phyloP scores from a whole-genome alignment of 2,329 filamentous ascomycete genomes.

The Aspergillus pseudonomiae region DNA sequence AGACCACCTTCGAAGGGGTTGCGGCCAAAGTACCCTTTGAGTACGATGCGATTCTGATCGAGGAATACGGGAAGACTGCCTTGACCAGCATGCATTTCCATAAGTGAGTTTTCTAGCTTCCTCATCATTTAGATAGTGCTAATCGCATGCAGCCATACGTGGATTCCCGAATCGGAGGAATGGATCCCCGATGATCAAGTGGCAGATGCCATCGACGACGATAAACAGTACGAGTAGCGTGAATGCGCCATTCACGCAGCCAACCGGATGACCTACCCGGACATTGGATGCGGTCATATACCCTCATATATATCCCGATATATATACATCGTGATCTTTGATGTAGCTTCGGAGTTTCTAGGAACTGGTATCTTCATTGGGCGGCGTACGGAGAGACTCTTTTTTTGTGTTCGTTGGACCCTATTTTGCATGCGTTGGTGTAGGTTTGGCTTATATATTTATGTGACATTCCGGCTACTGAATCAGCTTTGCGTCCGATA shows the following conservation, averaged over 20 bases:
- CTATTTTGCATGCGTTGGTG: not conserved
- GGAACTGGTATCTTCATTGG: not conserved
- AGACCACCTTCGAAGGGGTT: slow-evolving; percentile 74
- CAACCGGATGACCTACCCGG: too few relatives aligned
- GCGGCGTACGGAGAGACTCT: not conserved
- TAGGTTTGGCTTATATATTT: not conserved
- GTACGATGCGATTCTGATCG: slow-evolving; percentile 42
- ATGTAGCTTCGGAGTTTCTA: not conserved
- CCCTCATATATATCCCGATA: not conserved
- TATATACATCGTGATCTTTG: not conserved
- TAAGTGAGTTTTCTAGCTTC: slow-evolving; percentile 31
- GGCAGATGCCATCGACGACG: slow-evolving; percentile 14
- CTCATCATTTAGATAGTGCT: slow-evolving; percentile 7
- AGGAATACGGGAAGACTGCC: slow-evolving; percentile 44
- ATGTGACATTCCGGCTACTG: not conserved
- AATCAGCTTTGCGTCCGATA: not conserved
- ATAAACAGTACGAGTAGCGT: slow-evolving; percentile 17
- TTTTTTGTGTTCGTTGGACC: not conserved
- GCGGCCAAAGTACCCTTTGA: slow-evolving; percentile 65
- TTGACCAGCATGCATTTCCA: slow-evolving; percentile 39
- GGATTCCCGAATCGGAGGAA: slow-evolving; percentile 34
- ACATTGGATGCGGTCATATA: not conserved
- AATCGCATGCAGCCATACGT: slow-evolving; percentile 39
- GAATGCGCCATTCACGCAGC: not conserved
- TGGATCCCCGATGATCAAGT: slow-evolving; percentile 35